Evolutionary conservation across 768 basidiomycete genomes (phyloP).

Genomic region (Pleurotus platypus): DNA sequence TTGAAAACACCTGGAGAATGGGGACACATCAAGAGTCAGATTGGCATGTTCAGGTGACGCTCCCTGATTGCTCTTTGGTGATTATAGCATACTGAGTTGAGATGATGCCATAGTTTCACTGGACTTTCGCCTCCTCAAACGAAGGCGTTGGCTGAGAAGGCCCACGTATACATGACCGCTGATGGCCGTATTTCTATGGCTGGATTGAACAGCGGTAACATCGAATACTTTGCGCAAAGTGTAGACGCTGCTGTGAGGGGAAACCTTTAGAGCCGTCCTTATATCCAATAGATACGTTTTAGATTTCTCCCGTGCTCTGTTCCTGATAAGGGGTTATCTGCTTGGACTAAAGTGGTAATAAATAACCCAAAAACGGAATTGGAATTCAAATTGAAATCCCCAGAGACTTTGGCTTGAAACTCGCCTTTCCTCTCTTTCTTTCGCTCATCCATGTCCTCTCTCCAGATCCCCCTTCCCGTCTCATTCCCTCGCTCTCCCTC

Average conservation of each 20-base stretch:
- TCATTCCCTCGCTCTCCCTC: constrained; percentile 22
- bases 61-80: constrained; percentile 5
- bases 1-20: constrained; percentile 91
- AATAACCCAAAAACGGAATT: background rate
- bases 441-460: constrained; percentile 10
- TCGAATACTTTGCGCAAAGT: constrained; percentile 87
- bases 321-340: background rate
- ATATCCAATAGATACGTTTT: constrained; percentile 11
- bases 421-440: constrained; percentile 6
- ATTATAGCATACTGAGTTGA: background rate
- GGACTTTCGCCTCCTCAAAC: constrained; percentile 79
- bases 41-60: constrained; percentile 95
- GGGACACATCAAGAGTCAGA: constrained; percentile 93
- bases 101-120: constrained; percentile 59
- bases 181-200: constrained; percentile 96
- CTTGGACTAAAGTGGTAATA: background rate
- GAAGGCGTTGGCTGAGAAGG: constrained; percentile 78
- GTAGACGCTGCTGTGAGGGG: constrained; percentile 83
- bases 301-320: background rate
- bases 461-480: constrained; percentile 25
- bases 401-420: background rate
- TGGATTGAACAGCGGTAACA: constrained; percentile 78
- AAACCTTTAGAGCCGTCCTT: constrained; percentile 44
- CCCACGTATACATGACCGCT: constrained; percentile 91
- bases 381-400: constrained; percentile 1